Evolutionary conservation across 371 early-diverging fungal genomes (phyloP).

Genomic region (Mucor saturninus): DNA sequence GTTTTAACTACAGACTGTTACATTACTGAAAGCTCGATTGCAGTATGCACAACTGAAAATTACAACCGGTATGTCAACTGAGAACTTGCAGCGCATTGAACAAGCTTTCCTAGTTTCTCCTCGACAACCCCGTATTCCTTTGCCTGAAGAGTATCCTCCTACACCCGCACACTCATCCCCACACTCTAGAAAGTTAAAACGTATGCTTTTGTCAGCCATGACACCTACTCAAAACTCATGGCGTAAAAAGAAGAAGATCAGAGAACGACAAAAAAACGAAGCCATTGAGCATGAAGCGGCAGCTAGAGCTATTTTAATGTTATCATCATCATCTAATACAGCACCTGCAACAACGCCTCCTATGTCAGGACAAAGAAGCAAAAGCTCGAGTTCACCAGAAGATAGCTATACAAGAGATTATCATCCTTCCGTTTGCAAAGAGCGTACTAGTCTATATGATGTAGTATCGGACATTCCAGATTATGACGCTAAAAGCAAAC

Average conservation of each 20-base stretch:
- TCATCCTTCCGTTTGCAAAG: neutral
- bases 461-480: slow-evolving; percentile 2
- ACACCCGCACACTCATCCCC: slow-evolving; percentile 1
- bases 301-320: slow-evolving; percentile 15
- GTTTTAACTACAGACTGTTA: neutral
- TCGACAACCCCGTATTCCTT: slow-evolving; percentile 11
- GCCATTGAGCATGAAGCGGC: slow-evolving; percentile 11
- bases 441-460: neutral
- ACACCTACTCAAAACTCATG: slow-evolving; percentile 7
- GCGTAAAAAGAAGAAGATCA: neutral
- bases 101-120: slow-evolving; percentile 10
- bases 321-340: neutral
- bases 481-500: neutral
- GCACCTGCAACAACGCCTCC: neutral
- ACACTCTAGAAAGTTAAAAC: slow-evolving; percentile 3
- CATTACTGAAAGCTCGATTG: slow-evolving; percentile 10
- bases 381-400: neutral
- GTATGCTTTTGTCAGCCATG: slow-evolving; percentile 7
- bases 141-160: slow-evolving; percentile 15
- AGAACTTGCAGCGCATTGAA: slow-evolving; percentile 9
- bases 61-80: slow-evolving; percentile 12
- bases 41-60: slow-evolving; percentile 19
- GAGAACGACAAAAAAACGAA: slow-evolving; percentile 4
- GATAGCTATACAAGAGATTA: too few relatives aligned
- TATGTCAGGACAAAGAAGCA: neutral